phyloP scores from a whole-genome alignment of 116 monocot genomes.

The Posidonia oceanica region DNA sequence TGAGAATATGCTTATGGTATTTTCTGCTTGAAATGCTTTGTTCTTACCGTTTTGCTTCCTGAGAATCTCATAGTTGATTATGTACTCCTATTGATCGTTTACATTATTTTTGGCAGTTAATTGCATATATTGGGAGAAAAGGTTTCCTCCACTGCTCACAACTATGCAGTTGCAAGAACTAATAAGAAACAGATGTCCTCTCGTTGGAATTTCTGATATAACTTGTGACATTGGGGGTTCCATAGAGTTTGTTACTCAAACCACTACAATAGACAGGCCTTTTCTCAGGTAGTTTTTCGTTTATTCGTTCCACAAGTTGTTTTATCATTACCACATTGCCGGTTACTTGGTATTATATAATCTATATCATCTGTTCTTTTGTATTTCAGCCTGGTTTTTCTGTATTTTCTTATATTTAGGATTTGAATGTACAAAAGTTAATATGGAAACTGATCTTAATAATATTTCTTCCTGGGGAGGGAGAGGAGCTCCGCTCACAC shows the following conservation, averaged over 20 bases:
- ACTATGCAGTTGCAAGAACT: conserved; percentile 68
- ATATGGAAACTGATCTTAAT: too few species aligned
- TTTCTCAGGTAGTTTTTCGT: conserved; percentile 65
- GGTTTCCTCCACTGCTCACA: conserved; percentile 70
- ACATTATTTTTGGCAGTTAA: conserved; percentile 44
- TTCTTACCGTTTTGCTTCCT: too few species aligned
- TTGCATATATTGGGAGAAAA: conserved; percentile 99
- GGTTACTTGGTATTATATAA: neutral
- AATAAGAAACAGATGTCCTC: conserved; percentile 48
- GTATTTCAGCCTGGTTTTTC: too few species aligned
- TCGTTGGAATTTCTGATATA: conserved; percentile 86
- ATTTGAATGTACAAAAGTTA: too few species aligned
- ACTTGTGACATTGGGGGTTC: conserved; percentile 97
- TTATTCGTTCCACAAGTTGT: neutral
- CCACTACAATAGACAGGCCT: conserved; percentile 72
- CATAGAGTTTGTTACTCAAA: conserved; percentile 72
- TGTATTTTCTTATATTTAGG: too few species aligned
- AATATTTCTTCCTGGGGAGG: too few species aligned
- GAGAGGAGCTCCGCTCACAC: too few species aligned
- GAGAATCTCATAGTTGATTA: too few species aligned
- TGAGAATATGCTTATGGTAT: too few species aligned
- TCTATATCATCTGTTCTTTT: too few species aligned
- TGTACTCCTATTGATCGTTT: too few species aligned
- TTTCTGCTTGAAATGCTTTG: too few species aligned
- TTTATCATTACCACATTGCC: neutral